phyloP scores from a whole-genome alignment of 768 basidiomycete species.

The Pleurotus pulmonarius region DNA sequence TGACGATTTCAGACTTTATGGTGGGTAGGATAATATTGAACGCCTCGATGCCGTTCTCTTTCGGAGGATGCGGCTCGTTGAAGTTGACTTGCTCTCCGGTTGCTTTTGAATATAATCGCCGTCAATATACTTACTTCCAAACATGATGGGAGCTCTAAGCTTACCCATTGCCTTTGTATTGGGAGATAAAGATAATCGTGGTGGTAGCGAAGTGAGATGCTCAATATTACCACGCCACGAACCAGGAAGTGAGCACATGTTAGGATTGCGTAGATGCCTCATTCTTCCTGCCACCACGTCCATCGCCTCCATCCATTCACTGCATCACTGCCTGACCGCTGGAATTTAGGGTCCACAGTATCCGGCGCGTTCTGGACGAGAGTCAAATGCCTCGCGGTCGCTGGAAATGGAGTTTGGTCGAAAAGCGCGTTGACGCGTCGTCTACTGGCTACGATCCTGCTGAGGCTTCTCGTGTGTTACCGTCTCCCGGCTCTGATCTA shows the following conservation, averaged over 20 bases:
- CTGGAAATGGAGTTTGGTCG: no score
- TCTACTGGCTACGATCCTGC: no score
- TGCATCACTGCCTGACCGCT: background rate
- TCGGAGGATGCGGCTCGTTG: slow-evolving; percentile 59
- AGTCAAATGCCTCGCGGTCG: background rate
- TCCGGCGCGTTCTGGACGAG: background rate
- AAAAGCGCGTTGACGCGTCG: no score
- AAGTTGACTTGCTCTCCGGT: slow-evolving; percentile 52
- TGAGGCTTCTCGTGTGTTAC: no score
- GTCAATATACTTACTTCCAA: no score
- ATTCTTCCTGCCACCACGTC: slow-evolving; percentile 3
- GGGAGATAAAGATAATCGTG: no score
- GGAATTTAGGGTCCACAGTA: background rate
- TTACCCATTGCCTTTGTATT: no score
- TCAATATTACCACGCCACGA: slow-evolving; percentile 1
- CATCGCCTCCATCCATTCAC: slow-evolving; percentile 1
- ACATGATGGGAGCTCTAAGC: no score
- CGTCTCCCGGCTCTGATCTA: background rate
- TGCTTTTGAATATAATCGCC: slow-evolving; percentile 32
- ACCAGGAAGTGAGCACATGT: slow-evolving; percentile 5
- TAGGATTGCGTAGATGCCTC: background rate
- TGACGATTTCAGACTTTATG: slow-evolving; percentile 66
- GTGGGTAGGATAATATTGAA: slow-evolving; percentile 49
- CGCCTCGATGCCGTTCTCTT: slow-evolving; percentile 57
- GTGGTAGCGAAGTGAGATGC: no score